Evolutionary conservation across 2,329 filamentous ascomycete species (phyloP).

Genomic region (Epichloe festucae): DNA sequence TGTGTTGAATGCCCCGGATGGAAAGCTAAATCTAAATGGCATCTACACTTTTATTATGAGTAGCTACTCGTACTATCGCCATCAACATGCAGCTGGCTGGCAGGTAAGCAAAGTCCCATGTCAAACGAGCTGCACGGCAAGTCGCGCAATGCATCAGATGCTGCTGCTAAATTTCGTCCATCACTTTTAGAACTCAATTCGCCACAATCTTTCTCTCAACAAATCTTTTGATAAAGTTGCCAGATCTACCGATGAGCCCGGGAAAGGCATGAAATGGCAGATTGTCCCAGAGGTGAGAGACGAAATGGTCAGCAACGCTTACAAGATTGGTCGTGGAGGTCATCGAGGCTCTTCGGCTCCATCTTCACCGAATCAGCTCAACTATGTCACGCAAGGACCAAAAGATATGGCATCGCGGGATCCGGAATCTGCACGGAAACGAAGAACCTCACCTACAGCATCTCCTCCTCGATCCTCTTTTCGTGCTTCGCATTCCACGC

Average conservation of each 20-base stretch:
- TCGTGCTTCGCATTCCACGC: slow-evolving; percentile 41
- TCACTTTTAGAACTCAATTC: slow-evolving; percentile 66
- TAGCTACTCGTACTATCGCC: slow-evolving; percentile 85
- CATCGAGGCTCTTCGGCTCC: slow-evolving; percentile 57
- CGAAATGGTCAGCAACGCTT: slow-evolving; percentile 70
- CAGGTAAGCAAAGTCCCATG: slow-evolving; percentile 45
- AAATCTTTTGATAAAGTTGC: slow-evolving; percentile 92
- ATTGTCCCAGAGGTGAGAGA: slow-evolving; percentile 74
- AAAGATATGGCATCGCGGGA: slow-evolving; percentile 41
- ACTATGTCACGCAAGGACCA: slow-evolving; percentile 47
- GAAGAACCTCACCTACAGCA: slow-evolving; percentile 38
- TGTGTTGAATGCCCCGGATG: slow-evolving; percentile 73
- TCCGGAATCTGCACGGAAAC: slow-evolving; percentile 40
- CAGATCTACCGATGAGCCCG: slow-evolving; percentile 83
- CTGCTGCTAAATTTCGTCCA: neutral
- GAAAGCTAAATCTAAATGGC: slow-evolving; percentile 79
- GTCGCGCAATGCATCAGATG: neutral
- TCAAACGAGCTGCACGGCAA: neutral
- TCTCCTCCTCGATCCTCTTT: slow-evolving; percentile 43
- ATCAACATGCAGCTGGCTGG: slow-evolving; percentile 70
- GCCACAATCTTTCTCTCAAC: slow-evolving; percentile 90
- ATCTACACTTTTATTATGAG: slow-evolving; percentile 91
- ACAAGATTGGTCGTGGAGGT: slow-evolving; percentile 47
- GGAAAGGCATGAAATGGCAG: slow-evolving; percentile 99
- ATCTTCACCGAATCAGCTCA: slow-evolving; percentile 50